Evolutionary conservation across 306 rosid species (phyloP).

Genomic region (Begonia masoniana): DNA sequence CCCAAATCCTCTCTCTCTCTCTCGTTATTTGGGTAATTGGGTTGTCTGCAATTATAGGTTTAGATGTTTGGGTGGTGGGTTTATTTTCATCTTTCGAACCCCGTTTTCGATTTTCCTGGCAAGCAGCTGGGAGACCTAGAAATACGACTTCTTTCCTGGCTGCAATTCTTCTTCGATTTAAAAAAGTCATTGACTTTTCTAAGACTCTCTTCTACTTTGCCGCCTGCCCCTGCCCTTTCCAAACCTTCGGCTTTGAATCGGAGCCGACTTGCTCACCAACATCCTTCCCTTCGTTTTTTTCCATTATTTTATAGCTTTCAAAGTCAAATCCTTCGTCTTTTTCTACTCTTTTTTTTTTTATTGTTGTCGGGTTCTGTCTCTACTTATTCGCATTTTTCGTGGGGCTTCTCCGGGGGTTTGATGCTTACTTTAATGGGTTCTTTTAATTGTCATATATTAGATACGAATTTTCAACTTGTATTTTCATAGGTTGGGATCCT

Average conservation of each 20-base stretch:
- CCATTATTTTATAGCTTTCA: conserved; percentile 4
- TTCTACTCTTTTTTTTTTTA: background rate
- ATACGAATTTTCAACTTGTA: no score
- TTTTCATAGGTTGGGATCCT: conserved; percentile 16
- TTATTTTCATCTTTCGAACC: background rate
- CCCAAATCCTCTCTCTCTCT: conserved; percentile 5
- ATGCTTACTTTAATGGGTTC: conserved; percentile 4
- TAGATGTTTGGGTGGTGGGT: background rate
- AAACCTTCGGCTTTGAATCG: conserved; percentile 21
- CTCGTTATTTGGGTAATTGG: no score
- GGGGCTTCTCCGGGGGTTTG: conserved; percentile 14
- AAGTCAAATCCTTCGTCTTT: conserved; percentile 36
- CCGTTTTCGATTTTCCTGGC: background rate
- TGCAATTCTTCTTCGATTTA: background rate
- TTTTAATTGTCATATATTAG: no score
- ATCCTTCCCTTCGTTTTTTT: conserved; percentile 2
- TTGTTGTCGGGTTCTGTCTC: background rate
- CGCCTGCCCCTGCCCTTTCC: conserved; percentile 2
- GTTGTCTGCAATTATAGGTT: background rate
- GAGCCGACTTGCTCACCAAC: conserved; percentile 13
- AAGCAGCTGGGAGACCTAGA: no score
- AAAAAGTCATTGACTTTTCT: conserved; percentile 7
- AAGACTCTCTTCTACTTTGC: conserved; percentile 11
- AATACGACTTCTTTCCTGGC: no score
- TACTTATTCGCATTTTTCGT: conserved; percentile 2